phyloP scores from a whole-genome alignment of 805 yeast genomes.

The Tetrapisispora phaffii region DNA sequence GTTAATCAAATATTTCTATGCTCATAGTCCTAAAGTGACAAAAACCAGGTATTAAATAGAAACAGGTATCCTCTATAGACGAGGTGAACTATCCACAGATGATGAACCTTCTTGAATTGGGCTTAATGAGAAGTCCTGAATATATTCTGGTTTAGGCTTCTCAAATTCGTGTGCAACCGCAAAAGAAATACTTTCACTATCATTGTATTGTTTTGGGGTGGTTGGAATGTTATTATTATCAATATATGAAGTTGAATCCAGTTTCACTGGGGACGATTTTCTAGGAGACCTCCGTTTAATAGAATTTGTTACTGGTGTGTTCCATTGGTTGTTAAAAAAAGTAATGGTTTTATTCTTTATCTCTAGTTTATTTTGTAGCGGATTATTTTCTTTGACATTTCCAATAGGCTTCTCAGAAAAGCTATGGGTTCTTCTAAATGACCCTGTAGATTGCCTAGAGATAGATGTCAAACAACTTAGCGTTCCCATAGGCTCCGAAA shows the following conservation, averaged over 20 bases:
- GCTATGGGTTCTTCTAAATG: slow-evolving; percentile 26
- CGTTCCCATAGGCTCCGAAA: slow-evolving; percentile 21
- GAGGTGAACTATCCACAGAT: slow-evolving; percentile 26
- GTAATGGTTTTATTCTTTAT: slow-evolving; percentile 33
- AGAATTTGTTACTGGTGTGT: neutral
- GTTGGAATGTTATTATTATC: neutral
- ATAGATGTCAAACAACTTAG: slow-evolving; percentile 5
- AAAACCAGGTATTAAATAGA: neutral
- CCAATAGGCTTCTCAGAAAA: slow-evolving; percentile 23
- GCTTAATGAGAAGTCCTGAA: slow-evolving; percentile 6
- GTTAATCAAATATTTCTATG: neutral
- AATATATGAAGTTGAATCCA: neutral
- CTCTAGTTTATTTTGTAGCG: slow-evolving; percentile 30
- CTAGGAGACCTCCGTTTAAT: slow-evolving; percentile 1
- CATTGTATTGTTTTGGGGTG: neutral
- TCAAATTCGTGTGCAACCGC: slow-evolving; percentile 5
- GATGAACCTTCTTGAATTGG: slow-evolving; percentile 25
- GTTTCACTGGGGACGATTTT: neutral
- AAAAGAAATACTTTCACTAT: neutral
- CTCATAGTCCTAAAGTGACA: neutral
- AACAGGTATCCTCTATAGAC: neutral
- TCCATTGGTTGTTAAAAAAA: slow-evolving; percentile 23
- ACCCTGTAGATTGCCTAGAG: slow-evolving; percentile 5
- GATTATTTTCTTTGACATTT: slow-evolving; percentile 22
- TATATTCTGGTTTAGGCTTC: slow-evolving; percentile 21